Conservation (phyloP, 2,329 filamentous ascomycete genomes). For the Botryotinia convoluta region DNA sequence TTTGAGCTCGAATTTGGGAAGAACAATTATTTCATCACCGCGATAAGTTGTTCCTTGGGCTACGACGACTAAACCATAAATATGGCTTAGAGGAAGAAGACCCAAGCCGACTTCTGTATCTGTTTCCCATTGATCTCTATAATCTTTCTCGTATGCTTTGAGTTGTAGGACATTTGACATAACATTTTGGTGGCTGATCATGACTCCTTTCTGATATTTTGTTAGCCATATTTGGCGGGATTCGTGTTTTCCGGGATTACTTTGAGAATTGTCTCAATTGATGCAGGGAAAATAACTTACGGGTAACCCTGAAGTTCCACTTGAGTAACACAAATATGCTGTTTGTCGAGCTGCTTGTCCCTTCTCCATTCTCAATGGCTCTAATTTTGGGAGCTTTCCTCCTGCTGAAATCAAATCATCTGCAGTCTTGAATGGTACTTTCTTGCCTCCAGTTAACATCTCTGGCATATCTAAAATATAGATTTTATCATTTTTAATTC, state of each 20-base stretch:
- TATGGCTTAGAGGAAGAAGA: conserved; percentile 85
- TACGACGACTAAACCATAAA: conserved; percentile 73
- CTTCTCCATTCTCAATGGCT: conserved; percentile 56
- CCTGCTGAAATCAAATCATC: conserved; percentile 70
- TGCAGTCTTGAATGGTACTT: conserved; percentile 62
- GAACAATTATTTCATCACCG: conserved; percentile 70
- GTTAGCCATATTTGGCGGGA: not conserved
- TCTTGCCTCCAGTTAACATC: conserved; percentile 47
- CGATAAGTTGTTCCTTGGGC: conserved; percentile 63
- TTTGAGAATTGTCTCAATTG: not conserved
- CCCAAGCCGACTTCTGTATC: conserved; percentile 49
- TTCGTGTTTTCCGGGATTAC: not conserved
- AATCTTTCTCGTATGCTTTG: conserved; percentile 46
- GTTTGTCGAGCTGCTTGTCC: conserved; percentile 66
- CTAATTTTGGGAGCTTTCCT: conserved; percentile 49
- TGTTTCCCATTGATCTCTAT: conserved; percentile 46
- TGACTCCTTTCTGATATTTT: conserved; percentile 69
- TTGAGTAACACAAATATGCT: conserved; percentile 74
- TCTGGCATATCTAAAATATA: conserved; percentile 69
- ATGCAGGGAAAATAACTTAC: conserved; percentile 42
- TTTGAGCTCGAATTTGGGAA: conserved; percentile 74
- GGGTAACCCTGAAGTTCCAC: conserved; percentile 55
- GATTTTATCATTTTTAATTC: conserved; percentile 68
- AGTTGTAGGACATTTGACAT: conserved; percentile 62
- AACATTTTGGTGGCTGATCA: conserved; percentile 81